Evolutionary conservation across 2,329 filamentous ascomycete genomes (phyloP), one percentile per base, ranked within the genome.

Genomic region (Sporothrix luriei): DNA sequence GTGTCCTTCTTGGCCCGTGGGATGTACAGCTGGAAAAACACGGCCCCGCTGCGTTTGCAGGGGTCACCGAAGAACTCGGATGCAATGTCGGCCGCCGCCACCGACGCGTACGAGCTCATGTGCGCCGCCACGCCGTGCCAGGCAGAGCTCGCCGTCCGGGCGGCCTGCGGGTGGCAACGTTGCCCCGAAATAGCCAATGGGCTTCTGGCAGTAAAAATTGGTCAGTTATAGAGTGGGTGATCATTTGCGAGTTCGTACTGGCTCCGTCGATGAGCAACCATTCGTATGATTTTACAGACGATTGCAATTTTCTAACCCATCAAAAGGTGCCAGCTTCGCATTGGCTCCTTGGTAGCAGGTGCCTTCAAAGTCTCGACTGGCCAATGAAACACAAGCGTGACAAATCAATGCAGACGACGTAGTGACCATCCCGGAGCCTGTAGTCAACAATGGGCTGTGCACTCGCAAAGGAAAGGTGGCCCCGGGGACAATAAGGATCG

Each of bases 21-120:
- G 3, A 69, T 64, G 62, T 73, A 73, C 62, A 73, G 66, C 70
- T 72, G 71, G 51, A 72, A 72, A 24, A 68, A 68, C 24, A 72
- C 19, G 16, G 57, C 66, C 14, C 61, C 68, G 40, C 68, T 64
- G 21, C 70, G 62, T 61, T 67, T 69, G 57, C 48, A n/a, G 11
- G 21, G n/a, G 40, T 69, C 68, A 4, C 10, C 49, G 10, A 16
- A 52, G 24, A 68, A 71, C 26, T 66, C 62, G 19, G 69, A 62
- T 19, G 46, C 59, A n/a, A 72, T 61, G 19, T 66, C 51, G 3
- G 19, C 19, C 21, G 71, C 61, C 51, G 64, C 40, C 52, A 71
- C 57, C 26, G 69, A 73, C 4, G 71, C 69, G 14, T 62, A 57
- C n/a, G 71, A 69, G 51, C 68, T 69, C 33, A 72, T 71, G 57